Conservation (phyloP, 2,329 filamentous ascomycete genomes). For the Periglandula ipomoeae region DNA sequence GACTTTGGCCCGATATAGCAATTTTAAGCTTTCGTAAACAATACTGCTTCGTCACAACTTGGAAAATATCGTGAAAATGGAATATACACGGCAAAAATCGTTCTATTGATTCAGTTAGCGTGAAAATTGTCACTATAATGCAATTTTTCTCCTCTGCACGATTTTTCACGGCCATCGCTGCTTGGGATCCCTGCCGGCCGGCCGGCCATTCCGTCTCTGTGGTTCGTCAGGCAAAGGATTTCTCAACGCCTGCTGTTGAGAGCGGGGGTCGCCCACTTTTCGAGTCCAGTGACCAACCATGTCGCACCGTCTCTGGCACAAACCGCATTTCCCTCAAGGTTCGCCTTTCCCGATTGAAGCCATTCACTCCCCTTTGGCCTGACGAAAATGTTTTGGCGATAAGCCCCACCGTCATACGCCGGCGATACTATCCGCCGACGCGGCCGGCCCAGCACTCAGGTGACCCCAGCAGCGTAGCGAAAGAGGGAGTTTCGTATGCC, state of each 20-base stretch:
- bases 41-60: too few relatives aligned
- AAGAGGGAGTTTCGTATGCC: background rate
- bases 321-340: conserved; percentile 7
- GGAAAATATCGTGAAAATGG: too few relatives aligned
- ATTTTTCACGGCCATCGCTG: too few relatives aligned
- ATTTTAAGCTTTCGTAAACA: background rate
- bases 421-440: conserved; percentile 21
- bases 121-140: too few relatives aligned
- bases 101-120: too few relatives aligned
- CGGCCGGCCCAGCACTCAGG: conserved; percentile 15
- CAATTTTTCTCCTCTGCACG: too few relatives aligned
- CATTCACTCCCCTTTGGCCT: background rate
- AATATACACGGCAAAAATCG: too few relatives aligned
- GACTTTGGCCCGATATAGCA: background rate
- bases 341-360: background rate
- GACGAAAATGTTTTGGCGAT: conserved; percentile 6
- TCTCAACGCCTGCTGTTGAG: background rate
- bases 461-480: conserved; percentile 14
- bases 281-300: conserved; percentile 3
- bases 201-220: background rate
- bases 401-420: conserved; percentile 18
- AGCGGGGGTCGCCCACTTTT: conserved; percentile 7
- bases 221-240: background rate
- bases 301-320: background rate
- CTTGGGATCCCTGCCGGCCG: too few relatives aligned